These are phyloP conservation scores for Emergomyces orientalis DNA, from an alignment of 2,329 filamentous ascomycete species.

Conservation along the genomic window DNA sequence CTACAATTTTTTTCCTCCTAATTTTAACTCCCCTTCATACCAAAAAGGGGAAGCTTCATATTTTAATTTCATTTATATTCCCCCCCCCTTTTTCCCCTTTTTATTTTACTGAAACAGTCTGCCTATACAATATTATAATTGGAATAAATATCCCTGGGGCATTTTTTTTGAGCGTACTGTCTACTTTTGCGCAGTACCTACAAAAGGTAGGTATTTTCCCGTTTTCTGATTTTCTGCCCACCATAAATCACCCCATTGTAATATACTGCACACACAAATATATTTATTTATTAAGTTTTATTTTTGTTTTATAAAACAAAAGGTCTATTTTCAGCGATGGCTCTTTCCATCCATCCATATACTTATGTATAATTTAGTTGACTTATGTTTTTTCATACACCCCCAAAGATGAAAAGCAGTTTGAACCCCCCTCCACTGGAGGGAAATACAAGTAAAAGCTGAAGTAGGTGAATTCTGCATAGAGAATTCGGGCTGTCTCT, in stretches of 20 bases:
- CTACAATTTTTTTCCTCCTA: not conserved
- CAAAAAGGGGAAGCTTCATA: not conserved
- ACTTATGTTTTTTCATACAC: too few relatives aligned
- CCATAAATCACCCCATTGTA: not conserved
- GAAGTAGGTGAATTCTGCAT: too few relatives aligned
- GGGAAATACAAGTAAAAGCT: too few relatives aligned
- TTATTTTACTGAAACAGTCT: not conserved
- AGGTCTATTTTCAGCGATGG: too few relatives aligned
- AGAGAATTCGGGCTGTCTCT: too few relatives aligned
- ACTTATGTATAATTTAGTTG: too few relatives aligned
- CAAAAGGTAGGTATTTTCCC: not conserved
- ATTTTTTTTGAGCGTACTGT: not conserved
- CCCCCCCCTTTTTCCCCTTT: not conserved
- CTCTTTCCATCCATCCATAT: too few relatives aligned
- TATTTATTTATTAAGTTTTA: not conserved
- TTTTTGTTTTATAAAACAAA: not conserved
- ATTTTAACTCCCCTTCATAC: not conserved
- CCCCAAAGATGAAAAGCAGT: too few relatives aligned
- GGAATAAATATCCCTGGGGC: conserved; percentile 1
- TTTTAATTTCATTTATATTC: not conserved
- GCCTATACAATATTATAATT: conserved; percentile 4
- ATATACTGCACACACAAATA: not conserved
- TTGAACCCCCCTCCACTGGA: too few relatives aligned
- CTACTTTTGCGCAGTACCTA: not conserved
- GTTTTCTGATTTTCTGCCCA: not conserved